These are phyloP conservation scores for Skeletonema menzelii DNA, from an alignment of 108 stramenopile species.

Conservation along the genomic window DNA sequence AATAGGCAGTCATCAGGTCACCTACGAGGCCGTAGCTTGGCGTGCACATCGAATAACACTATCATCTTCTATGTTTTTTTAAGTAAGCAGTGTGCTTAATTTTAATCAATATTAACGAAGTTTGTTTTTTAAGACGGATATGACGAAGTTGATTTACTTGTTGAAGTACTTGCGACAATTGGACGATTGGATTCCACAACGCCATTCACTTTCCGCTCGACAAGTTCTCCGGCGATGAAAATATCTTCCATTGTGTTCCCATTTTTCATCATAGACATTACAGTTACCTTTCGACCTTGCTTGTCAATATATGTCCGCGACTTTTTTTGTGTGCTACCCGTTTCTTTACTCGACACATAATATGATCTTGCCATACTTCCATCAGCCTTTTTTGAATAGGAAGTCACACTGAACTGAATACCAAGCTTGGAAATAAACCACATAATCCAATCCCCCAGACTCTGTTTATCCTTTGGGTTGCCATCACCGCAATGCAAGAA, in stretches of 20 bases:
- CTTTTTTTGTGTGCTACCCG: constrained; percentile 40
- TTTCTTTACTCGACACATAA: constrained; percentile 23
- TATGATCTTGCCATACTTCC: constrained; percentile 36
- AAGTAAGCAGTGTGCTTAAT: too few relatives aligned
- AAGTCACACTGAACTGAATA: constrained; percentile 50
- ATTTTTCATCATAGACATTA: constrained; percentile 63
- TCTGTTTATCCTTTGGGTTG: constrained; percentile 9
- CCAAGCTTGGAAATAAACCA: constrained; percentile 64
- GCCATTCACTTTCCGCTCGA: constrained; percentile 68
- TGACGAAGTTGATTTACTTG: too few relatives aligned
- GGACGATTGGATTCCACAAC: constrained; percentile 14
- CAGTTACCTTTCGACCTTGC: constrained; percentile 48
- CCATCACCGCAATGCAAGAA: constrained; percentile 10
- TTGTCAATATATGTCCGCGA: constrained; percentile 51
- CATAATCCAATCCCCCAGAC: constrained; percentile 58
- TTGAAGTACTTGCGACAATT: too few relatives aligned
- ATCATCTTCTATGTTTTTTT: too few relatives aligned
- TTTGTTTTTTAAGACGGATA: too few relatives aligned
- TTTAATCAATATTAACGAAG: too few relatives aligned
- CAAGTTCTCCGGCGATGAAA: constrained; percentile 41
- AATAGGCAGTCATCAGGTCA: too few relatives aligned
- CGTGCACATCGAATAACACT: too few relatives aligned
- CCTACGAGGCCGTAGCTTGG: too few relatives aligned
- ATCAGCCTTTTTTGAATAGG: constrained; percentile 28
- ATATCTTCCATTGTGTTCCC: constrained; percentile 68